Percentiles rank a stretch among this genome's conserved stretches.
phyloP scores from a whole-genome alignment of 1,284 basidiomycete genomes.

The Sphagnurus paluster region DNA sequence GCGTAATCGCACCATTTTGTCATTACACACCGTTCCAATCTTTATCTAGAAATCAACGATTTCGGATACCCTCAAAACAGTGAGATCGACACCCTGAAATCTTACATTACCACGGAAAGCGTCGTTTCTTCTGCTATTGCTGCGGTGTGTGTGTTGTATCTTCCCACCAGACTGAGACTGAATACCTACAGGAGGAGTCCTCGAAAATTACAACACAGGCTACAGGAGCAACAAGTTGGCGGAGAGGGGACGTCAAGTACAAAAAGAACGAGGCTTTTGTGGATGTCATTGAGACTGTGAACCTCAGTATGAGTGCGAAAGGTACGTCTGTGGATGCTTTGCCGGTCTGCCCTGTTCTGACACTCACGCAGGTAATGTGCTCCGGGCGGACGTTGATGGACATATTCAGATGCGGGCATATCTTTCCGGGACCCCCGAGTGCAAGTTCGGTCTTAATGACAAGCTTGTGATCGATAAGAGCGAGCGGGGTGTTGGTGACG shows the following conservation, averaged over 20 bases:
- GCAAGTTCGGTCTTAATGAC: constrained; percentile 98
- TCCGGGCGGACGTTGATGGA: constrained; percentile 98
- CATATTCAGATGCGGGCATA: constrained; percentile 99
- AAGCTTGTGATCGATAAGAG: constrained; percentile 95
- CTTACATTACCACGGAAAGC: constrained; percentile 97
- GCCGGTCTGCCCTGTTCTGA: neutral
- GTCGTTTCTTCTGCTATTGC: constrained; percentile 83
- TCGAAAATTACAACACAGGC: constrained; percentile 93
- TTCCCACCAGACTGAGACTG: neutral
- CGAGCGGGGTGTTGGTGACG: constrained; percentile 67
- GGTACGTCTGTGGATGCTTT: constrained; percentile 45
- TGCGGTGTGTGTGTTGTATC: constrained; percentile 58
- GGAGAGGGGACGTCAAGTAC: constrained; percentile 90
- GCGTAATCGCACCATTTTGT: constrained; percentile 19
- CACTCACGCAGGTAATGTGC: constrained; percentile 65
- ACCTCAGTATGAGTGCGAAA: constrained; percentile 95
- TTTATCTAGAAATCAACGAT: constrained; percentile 87
- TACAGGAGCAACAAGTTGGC: constrained; percentile 90
- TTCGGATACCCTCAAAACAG: constrained; percentile 99
- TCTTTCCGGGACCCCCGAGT: constrained; percentile 93
- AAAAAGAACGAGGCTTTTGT: constrained; percentile 87
- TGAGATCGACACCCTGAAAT: constrained; percentile 96
- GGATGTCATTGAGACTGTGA: constrained; percentile 80
- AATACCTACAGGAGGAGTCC: constrained; percentile 78
- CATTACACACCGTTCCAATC: constrained; percentile 3